A percentile compares a stretch with the other conserved stretches of the same genome.
Evolutionary conservation across 2,329 filamentous ascomycete genomes (phyloP).

Genomic region (Thielaviopsis populi): DNA sequence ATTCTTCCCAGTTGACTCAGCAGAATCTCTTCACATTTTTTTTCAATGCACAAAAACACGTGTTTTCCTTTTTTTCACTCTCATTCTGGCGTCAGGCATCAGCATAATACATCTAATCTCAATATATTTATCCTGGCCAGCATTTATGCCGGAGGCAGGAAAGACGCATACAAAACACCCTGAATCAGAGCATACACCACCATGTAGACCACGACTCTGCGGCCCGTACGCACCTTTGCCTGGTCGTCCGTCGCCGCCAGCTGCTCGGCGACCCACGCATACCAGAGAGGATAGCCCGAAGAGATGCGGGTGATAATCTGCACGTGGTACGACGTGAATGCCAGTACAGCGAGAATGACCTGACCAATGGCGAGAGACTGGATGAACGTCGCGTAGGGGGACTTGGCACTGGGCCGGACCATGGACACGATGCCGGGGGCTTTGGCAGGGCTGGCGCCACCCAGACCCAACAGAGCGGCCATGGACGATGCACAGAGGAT

Average conservation of each 20-base stretch:
- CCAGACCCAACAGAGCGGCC: not conserved
- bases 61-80: not conserved
- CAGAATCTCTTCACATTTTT: not conserved
- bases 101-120: not conserved
- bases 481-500: slow-evolving; percentile 32
- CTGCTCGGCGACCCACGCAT: slow-evolving; percentile 55
- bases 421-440: not conserved
- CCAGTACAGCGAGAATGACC: slow-evolving; percentile 52
- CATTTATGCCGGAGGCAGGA: slow-evolving; percentile 70
- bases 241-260: slow-evolving; percentile 21
- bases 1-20: not conserved
- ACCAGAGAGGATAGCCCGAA: slow-evolving; percentile 81
- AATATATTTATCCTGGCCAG: not conserved
- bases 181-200: slow-evolving; percentile 74
- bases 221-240: slow-evolving; percentile 22
- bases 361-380: slow-evolving; percentile 56
- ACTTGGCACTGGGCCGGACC: slow-evolving; percentile 12
- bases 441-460: not conserved
- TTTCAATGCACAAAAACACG: slow-evolving; percentile 2
- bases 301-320: slow-evolving; percentile 85
- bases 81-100: not conserved
- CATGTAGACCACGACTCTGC: slow-evolving; percentile 47
- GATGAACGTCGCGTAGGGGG: slow-evolving; percentile 24
- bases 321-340: slow-evolving; percentile 72
- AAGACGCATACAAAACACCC: slow-evolving; percentile 70